phyloP scores from a whole-genome alignment of 1,284 basidiomycete genomes.

The Paramarasmius palmivorus region DNA sequence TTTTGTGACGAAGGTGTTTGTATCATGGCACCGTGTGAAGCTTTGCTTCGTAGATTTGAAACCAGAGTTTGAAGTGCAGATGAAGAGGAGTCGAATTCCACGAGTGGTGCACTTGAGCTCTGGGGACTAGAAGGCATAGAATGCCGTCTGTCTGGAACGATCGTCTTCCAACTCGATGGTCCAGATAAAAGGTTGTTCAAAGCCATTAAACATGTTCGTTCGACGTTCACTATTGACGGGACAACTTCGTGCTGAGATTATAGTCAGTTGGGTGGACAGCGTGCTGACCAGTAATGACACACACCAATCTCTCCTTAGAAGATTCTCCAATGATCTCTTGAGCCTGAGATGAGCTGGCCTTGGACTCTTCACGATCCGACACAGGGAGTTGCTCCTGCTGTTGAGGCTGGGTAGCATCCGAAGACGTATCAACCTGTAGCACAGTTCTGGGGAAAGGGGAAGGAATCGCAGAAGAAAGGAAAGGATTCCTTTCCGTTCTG shows the following conservation, averaged over 20 bases:
- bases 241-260: constrained; percentile 55
- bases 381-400: constrained; percentile 4
- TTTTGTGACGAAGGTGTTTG: constrained; percentile 39
- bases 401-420: not conserved
- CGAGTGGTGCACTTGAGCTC: constrained; percentile 29
- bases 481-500: constrained; percentile 5
- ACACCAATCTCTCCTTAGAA: constrained; percentile 10
- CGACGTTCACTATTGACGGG: constrained; percentile 68
- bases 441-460: constrained; percentile 24
- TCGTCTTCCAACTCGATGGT: constrained; percentile 52
- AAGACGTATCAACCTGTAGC: constrained; percentile 12
- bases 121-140: constrained; percentile 54
- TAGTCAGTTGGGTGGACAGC: not conserved
- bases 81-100: constrained; percentile 33
- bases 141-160: constrained; percentile 63
- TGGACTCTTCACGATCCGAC: constrained; percentile 4
- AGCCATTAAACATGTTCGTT: constrained; percentile 71
- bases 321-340: constrained; percentile 6
- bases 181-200: constrained; percentile 69
- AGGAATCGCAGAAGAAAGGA: constrained; percentile 20
- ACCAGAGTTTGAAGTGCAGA: constrained; percentile 66
- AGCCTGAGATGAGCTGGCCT: constrained; percentile 10
- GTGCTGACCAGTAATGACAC: not conserved
- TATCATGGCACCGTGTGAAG: constrained; percentile 39
- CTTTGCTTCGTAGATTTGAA: constrained; percentile 56